Base-by-base conservation (phyloP, 176 grass and related monocot genomes). In the barley (Hordeum vulgare) region DNA sequence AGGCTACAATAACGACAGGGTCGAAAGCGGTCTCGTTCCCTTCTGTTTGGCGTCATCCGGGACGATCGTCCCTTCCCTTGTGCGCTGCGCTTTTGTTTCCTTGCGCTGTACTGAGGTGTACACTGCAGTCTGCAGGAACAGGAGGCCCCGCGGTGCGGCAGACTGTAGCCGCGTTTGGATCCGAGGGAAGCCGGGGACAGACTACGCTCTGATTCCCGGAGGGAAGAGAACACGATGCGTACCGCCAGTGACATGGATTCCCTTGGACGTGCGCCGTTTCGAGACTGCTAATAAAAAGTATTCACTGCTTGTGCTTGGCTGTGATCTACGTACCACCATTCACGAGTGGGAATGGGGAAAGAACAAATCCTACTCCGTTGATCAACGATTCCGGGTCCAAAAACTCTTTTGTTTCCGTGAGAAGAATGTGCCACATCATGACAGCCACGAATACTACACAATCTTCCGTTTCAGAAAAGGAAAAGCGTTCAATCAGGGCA, bases 121-220 rank as follows among this genome's bases (percentile, higher is more conserved):
- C 56, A 21, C 5, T 60, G 24, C n/a, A 61, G 59, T 15, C 5
- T 60, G 24, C n/a, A 61, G 59, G 27, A n/a, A 24, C 9, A 25
- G 39, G 9, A 45, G 26, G 24, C 3, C 65, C 33, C 18, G 35
- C 33, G 40, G 21, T 6, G 12, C 13, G 9, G 20, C 64, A 12
- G 21, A 24, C 86, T 74, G 75, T 88, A 29, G 51, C 81, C 2
- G 49, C 77, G 11, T 21, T 47, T 75, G 77, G 71, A 85, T 81
- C 77, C 77, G 10, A 71, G 61, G 80, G 29, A 9, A 2, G 1
- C 7, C 21, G 5, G 45, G 45, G 47, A 7, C 5, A 20, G 5
- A n/a, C 10, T 14, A 20, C 31, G 76, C 28, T 8, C 28, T 18
- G 8, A 12, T 17, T 11, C 51, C 74, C 21, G 12, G 31, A 17